Base-by-base conservation (phyloP, 441 rosid species). In the Pelargonium exstipulatum region DNA sequence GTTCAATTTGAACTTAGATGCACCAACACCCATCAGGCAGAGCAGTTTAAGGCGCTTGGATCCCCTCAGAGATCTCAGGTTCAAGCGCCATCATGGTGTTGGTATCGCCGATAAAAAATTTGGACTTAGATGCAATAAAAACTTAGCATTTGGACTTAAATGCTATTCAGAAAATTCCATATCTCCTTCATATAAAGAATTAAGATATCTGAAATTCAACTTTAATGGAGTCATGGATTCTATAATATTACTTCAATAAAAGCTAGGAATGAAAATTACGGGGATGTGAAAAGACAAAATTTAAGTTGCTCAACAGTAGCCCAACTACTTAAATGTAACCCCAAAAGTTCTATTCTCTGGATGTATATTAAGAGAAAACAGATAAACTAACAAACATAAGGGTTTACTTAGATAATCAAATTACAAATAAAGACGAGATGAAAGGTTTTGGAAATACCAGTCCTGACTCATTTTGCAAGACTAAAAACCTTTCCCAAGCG, bases 401-500 rank as follows among this genome's bases (percentile, higher is more conserved):
- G 42, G 20, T 49, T 22, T 61, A 63, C 18, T 40, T 51, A 48
- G 53, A 57, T 26, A 22, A 57, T 12, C 32, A 63, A 66, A n/a
- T 18, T 62, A 64, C 48, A 51, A 68, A 22, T 53, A 42, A 70
- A 40, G 70, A 71, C 26, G 32, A 60, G 48, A 73, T 66, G 46
- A 69, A 58, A 67, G 70, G 70, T 71, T 69, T 72, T 14, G 64
- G 69, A 12, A 71, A 69, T 86, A 95, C 99, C 96, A 82, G 69
- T 81, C 99, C 97, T 13, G 96, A 82, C 73, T 86, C 90, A 62
- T 95, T 90, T 74, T 74, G 88, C 86, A 95, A 83, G 77, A 78
- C 87, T 77, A 95, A 67, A 78, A 83, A 89, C 70, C 88, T 85
- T 83, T 95, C 99, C 99, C 99, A 95, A 77, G 81, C 79, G 72